These are phyloP conservation scores for Wilhelminamyces savonicus DNA, from an alignment of 805 yeast species.

Conservation along the genomic window DNA sequence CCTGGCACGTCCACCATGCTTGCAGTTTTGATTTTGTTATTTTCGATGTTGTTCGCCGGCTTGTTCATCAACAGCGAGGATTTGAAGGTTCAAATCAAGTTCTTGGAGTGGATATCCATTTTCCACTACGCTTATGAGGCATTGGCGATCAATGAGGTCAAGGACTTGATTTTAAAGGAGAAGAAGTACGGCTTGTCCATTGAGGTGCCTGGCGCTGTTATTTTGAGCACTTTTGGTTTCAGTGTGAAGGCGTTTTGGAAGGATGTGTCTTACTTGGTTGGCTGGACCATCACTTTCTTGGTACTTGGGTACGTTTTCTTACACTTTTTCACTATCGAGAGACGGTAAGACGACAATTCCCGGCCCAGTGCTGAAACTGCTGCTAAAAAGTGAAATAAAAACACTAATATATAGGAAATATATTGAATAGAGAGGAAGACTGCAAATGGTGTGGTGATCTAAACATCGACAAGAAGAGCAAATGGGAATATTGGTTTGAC, in stretches of 20 bases:
- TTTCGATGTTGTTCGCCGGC: conserved; percentile 89
- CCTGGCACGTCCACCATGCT: conserved; percentile 88
- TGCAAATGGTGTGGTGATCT: no score
- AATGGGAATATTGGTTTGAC: no score
- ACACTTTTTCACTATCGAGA: conserved; percentile 69
- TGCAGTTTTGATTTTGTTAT: conserved; percentile 77
- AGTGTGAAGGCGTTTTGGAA: conserved; percentile 66
- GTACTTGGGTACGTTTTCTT: conserved; percentile 69
- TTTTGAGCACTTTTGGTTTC: conserved; percentile 91
- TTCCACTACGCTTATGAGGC: conserved; percentile 97
- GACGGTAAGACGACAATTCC: conserved; percentile 37
- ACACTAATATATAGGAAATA: no score
- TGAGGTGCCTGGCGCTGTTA: conserved; percentile 97
- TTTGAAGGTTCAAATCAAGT: conserved; percentile 46
- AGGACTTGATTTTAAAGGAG: conserved; percentile 75
- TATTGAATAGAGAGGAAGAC: no score
- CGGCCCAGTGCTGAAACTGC: no score
- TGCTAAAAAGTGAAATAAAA: no score
- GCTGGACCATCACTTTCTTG: conserved; percentile 54
- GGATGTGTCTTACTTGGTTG: conserved; percentile 57
- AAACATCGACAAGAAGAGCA: no score
- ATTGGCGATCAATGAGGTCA: conserved; percentile 85
- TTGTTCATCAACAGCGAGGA: conserved; percentile 80
- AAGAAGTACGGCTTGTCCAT: conserved; percentile 88
- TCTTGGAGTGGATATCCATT: conserved; percentile 78